Evolutionary conservation across 2,329 filamentous ascomycete genomes (phyloP).

Genomic region (Cytospora leucostoma): DNA sequence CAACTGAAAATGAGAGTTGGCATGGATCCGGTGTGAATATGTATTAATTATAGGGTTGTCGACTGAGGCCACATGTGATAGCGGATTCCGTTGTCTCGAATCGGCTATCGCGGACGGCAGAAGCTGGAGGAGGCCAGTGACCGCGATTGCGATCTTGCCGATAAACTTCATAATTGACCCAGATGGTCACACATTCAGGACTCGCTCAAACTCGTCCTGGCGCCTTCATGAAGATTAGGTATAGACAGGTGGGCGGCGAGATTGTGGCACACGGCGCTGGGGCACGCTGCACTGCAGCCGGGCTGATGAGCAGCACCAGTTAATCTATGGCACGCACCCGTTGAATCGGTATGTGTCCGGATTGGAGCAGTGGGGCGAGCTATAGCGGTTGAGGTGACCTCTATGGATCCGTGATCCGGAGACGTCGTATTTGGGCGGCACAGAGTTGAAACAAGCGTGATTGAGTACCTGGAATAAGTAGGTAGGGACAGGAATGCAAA

Average conservation of each 20-base stretch:
- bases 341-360: too few relatives aligned
- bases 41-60: constrained; percentile 67
- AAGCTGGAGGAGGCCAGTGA: constrained; percentile 34
- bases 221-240: constrained; percentile 8
- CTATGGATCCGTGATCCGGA: too few relatives aligned
- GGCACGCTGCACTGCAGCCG: neutral
- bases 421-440: too few relatives aligned
- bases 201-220: neutral
- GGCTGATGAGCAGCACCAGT: too few relatives aligned
- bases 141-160: constrained; percentile 19
- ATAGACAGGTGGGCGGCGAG: neutral
- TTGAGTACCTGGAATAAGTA: too few relatives aligned
- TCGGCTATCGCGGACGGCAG: constrained; percentile 51
- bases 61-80: constrained; percentile 72
- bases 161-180: constrained; percentile 24
- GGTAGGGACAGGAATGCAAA: too few relatives aligned
- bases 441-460: too few relatives aligned
- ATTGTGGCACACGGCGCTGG: neutral
- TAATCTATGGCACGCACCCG: too few relatives aligned
- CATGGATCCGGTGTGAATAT: constrained; percentile 75
- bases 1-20: constrained; percentile 81
- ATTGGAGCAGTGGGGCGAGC: too few relatives aligned
- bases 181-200: constrained; percentile 9
- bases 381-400: too few relatives aligned
- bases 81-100: constrained; percentile 73